Percentiles rank a stretch among this genome's conserved stretches.
Conservation (phyloP, 2,329 filamentous ascomycete species). For the Diaporthe amygdali region DNA sequence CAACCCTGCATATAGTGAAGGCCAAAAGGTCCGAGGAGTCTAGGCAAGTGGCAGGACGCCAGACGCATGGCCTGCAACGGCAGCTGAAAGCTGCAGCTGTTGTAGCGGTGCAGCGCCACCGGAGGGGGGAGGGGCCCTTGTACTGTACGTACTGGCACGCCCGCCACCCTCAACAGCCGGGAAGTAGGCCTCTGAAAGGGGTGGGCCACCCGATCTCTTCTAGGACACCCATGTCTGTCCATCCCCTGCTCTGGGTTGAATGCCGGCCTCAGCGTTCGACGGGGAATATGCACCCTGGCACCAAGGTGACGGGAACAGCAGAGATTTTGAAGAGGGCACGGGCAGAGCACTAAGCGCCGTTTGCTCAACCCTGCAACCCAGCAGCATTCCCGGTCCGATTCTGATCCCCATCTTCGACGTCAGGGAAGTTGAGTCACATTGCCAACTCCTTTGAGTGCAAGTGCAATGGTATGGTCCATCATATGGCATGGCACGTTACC, state of each 20-base stretch:
- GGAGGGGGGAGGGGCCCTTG: conserved; percentile 1
- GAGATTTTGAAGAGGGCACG: conserved; percentile 15
- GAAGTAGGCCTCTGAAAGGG: not conserved
- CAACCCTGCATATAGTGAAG: conserved; percentile 39
- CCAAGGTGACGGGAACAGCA: conserved; percentile 10
- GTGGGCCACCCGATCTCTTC: conserved; percentile 22
- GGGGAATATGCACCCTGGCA: conserved; percentile 13
- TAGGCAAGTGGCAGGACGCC: conserved; percentile 34
- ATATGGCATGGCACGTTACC: conserved; percentile 20
- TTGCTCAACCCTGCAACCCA: conserved; percentile 18
- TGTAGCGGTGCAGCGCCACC: conserved; percentile 37
- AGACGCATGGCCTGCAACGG: conserved; percentile 32
- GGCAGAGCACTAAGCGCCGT: conserved; percentile 19
- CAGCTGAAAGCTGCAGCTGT: conserved; percentile 40
- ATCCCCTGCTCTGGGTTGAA: conserved; percentile 11
- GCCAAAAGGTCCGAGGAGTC: conserved; percentile 34
- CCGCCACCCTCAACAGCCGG: conserved; percentile 3
- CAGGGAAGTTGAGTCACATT: conserved; percentile 17
- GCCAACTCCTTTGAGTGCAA: not conserved
- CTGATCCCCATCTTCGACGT: conserved; percentile 8
- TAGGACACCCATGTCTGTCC: conserved; percentile 21
- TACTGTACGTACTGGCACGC: conserved; percentile 21
- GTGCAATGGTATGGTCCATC: conserved; percentile 12
- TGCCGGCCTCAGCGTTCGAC: conserved; percentile 15
- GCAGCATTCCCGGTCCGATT: conserved; percentile 13